Evolutionary conservation across 441 rosid genomes (phyloP), one percentile per base, ranked within the genome.

Genomic region (Pelargonium fulgidum): DNA sequence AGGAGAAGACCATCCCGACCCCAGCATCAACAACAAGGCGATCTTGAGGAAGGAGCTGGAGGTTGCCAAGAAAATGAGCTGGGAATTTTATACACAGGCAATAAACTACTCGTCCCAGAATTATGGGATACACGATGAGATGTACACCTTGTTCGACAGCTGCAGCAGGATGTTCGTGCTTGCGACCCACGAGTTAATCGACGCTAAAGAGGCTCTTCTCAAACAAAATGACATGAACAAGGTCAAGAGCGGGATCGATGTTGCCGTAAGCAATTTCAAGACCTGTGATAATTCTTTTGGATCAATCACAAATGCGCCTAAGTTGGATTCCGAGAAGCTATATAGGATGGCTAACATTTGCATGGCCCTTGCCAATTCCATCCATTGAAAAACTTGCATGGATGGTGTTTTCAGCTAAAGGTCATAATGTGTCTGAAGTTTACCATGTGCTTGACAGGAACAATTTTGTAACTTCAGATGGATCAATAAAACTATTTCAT

Each of bases 11-110:
- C 6, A 54, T 1, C 61, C 61, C 61, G 61, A 54, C 22, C 61
- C 22, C 20, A 54, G 22, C 61, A 54, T 54, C 20, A 54, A 14
- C 61, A 54, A 54, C 22, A 54, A 54, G 61, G 61, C 61, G 19
- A 4, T 54, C 61, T 16, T 54, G 22, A 54, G 61, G 24, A 54
- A 16, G 61, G 61, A 14, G 22, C 9, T 54, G 9, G 61, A 16
- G 61, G 58, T 50, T n/a, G 58, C 17, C 17, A 54, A 54, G 61
- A 54, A 54, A 19, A 13, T 14, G 61, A 54, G 61, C 61, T 14
- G 14, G 61, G 61, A 54, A 16, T 14, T 16, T 16, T 54, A 54
- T 11, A 54, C 61, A 4, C 14, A 14, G 9, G 17, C 22, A 4
- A 54, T 54, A 3, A 13, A 5, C 22, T 1, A 5, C 7, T 54